Percentiles rank a stretch among this genome's conserved stretches.
phyloP scores from a whole-genome alignment of 495 filamentous ascomycete species.

The Penicillium pulvis region DNA sequence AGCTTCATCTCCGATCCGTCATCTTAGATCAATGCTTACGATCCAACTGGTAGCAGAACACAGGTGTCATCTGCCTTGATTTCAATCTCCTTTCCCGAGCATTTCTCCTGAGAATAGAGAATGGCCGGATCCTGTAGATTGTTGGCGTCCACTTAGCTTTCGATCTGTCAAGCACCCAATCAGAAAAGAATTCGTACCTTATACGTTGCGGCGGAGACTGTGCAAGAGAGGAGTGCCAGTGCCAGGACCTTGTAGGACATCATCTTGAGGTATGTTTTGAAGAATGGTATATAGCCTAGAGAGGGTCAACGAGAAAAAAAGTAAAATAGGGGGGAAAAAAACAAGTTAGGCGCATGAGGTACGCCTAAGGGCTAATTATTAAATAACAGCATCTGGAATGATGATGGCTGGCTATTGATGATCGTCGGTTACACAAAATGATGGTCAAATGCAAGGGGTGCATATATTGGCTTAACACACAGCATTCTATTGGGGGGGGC shows the following conservation, averaged over 20 bases:
- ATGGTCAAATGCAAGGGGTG: neutral
- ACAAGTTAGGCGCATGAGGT: neutral
- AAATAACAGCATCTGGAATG: neutral
- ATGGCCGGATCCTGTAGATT: neutral
- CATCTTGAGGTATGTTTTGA: neutral
- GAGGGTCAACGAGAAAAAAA: too few species aligned
- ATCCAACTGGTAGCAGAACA: neutral
- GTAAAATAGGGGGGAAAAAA: neutral
- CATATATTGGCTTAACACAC: neutral
- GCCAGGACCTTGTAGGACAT: neutral
- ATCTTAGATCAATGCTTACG: neutral
- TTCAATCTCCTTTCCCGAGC: neutral
- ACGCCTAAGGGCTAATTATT: neutral
- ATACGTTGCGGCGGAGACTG: neutral
- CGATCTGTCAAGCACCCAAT: neutral
- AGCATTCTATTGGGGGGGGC: neutral
- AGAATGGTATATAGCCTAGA: too few species aligned
- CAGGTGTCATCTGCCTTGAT: neutral
- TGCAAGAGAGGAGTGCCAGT: neutral
- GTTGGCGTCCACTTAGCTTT: neutral
- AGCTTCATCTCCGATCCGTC: neutral
- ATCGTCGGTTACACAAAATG: neutral
- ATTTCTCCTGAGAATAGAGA: slow-evolving; percentile 1
- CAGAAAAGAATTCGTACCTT: neutral
- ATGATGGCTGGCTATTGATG: neutral